Base-by-base conservation (phyloP, 1,284 basidiomycete species). In the Trichosporon coremiiforme region DNA sequence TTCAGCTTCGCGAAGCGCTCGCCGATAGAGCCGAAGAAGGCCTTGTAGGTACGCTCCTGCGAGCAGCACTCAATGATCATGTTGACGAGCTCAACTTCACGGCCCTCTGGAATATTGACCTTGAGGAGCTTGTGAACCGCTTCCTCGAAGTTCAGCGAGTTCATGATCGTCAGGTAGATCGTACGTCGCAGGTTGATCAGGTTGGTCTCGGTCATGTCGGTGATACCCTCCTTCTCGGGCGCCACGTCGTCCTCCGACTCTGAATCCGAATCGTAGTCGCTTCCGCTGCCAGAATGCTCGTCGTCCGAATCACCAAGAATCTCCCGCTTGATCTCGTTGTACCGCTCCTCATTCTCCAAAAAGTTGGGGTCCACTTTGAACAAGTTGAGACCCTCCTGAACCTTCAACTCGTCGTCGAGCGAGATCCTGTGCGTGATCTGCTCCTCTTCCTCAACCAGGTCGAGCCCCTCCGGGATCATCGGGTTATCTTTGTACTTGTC, bases 1-100 rank as follows among this genome's bases (percentile, higher is more conserved):
- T 97, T 95, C 75, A 99, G 87, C 84, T 97, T 97, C 86, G 92
- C 92, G 85, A 99, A 95, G 12, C 96, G 90, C 84, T 99, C 96
- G 67, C 94, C 95, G 76, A 98, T 89, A 41, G 98, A 89, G 22
- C 96, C 96, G 80, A 96, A 99, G 86, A 98, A 99, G 53, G 89
- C 93, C 10, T 92, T 92, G 83, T 98, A 99, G 0, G 96, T 95
- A 4, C 96, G 91, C 82, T 99, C 96, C 86, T 99, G 96, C 2
- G 96, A 99, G 82, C 96, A 99, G 90, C 96, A 99, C 80, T 99
- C 96, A 83, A 99, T 91, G 71, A 99, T 89, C 96, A 99, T 99
- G 86, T 99, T 98, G 84, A 93, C 90, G 66, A 99, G 85, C 83
- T 98, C 96, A 77, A 94, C 92, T 92, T 98, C 96, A 81, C 96